These are phyloP conservation scores for Zymoseptoria crescenta DNA, from an alignment of 2,329 filamentous ascomycete genomes.

Conservation along the genomic window DNA sequence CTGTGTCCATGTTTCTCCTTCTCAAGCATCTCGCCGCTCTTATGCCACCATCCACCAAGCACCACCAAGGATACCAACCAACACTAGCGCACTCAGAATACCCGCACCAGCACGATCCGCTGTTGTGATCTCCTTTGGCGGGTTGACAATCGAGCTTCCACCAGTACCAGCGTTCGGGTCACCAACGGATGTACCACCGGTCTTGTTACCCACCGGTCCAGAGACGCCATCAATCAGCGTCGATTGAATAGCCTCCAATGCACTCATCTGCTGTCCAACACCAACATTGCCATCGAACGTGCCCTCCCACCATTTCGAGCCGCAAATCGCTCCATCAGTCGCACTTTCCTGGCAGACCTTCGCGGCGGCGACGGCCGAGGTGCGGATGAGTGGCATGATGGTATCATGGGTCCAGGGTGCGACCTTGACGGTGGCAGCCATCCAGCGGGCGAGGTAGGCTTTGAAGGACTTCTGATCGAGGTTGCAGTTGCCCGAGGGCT, in stretches of 20 bases:
- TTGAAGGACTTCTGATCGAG: conserved; percentile 36
- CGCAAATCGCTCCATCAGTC: conserved; percentile 39
- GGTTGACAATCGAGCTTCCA: conserved; percentile 10
- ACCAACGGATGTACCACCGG: conserved; percentile 34
- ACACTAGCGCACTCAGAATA: conserved; percentile 2
- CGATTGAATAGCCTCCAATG: conserved; percentile 43
- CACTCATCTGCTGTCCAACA: conserved; percentile 50
- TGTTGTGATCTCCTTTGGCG: conserved; percentile 12
- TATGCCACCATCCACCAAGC: conserved; percentile 21
- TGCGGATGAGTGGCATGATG: conserved; percentile 45
- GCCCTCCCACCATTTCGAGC: conserved; percentile 33
- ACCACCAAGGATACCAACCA: conserved; percentile 15
- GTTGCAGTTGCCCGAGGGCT: conserved; percentile 34
- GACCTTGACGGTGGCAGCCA: conserved; percentile 48
- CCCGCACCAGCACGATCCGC: conserved; percentile 4
- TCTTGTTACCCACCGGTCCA: conserved; percentile 39
- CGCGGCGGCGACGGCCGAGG: conserved; percentile 48
- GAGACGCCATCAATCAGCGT: conserved; percentile 31
- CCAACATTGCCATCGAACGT: conserved; percentile 40
- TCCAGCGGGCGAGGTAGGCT: conserved; percentile 42
- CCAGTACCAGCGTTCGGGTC: conserved; percentile 1
- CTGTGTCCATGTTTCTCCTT: neutral
- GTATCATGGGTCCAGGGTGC: conserved; percentile 46
- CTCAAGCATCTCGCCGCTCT: neutral
- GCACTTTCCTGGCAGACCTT: conserved; percentile 34